Evolutionary conservation across 148 eudicot genomes (phyloP).

Genomic region (Mesembryanthemum crystallinum): DNA sequence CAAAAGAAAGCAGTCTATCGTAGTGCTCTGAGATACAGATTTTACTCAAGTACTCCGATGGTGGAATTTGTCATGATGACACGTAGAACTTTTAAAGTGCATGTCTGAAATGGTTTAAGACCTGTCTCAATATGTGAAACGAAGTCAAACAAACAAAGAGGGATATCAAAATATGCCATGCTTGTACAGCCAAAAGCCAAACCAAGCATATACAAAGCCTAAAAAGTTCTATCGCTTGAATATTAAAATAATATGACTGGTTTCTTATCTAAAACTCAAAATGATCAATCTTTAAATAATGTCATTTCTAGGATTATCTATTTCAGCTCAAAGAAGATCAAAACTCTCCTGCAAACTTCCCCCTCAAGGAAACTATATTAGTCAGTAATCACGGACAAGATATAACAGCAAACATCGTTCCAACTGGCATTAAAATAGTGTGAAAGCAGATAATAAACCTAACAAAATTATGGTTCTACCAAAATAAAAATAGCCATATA

Average conservation of each 20-base stretch:
- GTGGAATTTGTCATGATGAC: not conserved
- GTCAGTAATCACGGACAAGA: not conserved
- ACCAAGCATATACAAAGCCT: conserved; percentile 6
- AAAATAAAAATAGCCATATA: no score
- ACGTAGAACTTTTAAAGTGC: not conserved
- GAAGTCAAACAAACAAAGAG: conserved; percentile 18
- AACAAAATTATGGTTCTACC: not conserved
- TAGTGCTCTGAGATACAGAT: not conserved
- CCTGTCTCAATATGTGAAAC: not conserved
- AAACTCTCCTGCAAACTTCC: not conserved
- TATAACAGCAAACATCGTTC: not conserved
- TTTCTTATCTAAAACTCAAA: conserved; percentile 13
- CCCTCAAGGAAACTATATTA: not conserved
- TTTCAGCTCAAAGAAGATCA: not conserved
- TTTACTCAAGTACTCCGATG: not conserved
- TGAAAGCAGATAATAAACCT: not conserved
- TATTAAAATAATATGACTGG: conserved; percentile 2
- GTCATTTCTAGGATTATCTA: conserved; percentile 6
- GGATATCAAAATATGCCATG: not conserved
- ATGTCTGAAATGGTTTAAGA: conserved; percentile 6
- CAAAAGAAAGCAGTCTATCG: not conserved
- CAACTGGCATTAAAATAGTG: not conserved
- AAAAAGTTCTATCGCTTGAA: not conserved
- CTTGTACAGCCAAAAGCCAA: conserved; percentile 11
- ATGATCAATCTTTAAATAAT: conserved; percentile 5